Conservation (phyloP, 495 filamentous ascomycete species). For the Aspergillus ellipticus region DNA sequence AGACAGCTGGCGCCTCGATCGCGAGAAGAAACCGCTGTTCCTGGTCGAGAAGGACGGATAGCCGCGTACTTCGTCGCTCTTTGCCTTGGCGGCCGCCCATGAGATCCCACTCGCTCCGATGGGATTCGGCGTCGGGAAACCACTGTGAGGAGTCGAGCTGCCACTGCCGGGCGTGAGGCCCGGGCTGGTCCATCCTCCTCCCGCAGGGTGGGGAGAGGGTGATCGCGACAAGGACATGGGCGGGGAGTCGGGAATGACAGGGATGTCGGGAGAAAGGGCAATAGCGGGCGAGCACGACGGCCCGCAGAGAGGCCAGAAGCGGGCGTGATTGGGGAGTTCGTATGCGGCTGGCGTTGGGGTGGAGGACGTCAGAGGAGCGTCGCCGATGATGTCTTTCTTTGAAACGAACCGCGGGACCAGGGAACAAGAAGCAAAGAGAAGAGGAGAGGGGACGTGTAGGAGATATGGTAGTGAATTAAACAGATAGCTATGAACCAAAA, state of each 20-base stretch:
- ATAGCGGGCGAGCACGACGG: not conserved
- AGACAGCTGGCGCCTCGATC: slow-evolving; percentile 71
- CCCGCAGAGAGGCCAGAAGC: not conserved
- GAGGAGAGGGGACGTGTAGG: not conserved
- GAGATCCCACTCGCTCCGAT: slow-evolving; percentile 52
- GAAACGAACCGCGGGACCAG: not conserved
- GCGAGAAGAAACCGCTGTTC: slow-evolving; percentile 77
- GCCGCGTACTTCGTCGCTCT: slow-evolving; percentile 68
- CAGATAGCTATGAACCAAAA: not conserved
- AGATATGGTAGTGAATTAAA: slow-evolving; percentile 1
- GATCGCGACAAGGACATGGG: slow-evolving; percentile 82
- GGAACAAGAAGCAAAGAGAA: not conserved
- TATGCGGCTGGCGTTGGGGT: not conserved
- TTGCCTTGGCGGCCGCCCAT: slow-evolving; percentile 77
- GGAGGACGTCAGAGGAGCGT: not conserved
- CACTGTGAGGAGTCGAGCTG: slow-evolving; percentile 59
- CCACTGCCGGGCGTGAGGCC: slow-evolving; percentile 70
- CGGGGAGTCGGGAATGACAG: slow-evolving; percentile 5
- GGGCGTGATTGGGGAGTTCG: not conserved
- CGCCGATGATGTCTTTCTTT: not conserved
- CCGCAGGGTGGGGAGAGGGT: slow-evolving; percentile 67
- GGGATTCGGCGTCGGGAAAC: slow-evolving; percentile 36
- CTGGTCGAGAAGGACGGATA: slow-evolving; percentile 79
- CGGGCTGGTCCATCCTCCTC: slow-evolving; percentile 84
- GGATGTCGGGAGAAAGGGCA: slow-evolving; percentile 1